Evolutionary conservation across 805 yeast genomes (phyloP), one percentile per base, ranked within the genome.

Genomic region (Kodamaea laetipori): DNA sequence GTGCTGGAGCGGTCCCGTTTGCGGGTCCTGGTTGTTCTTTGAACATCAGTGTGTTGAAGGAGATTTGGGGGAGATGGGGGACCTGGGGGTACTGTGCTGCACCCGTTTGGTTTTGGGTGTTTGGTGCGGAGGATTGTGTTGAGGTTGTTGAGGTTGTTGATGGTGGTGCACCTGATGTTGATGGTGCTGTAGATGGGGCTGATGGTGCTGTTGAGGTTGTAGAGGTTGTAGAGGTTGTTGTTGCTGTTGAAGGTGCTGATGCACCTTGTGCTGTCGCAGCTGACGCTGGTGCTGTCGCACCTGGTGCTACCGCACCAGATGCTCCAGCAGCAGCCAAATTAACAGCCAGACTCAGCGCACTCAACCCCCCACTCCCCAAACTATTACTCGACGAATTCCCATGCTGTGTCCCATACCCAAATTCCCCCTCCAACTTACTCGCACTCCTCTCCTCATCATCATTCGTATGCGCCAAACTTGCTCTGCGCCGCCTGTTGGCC

Each of bases 401-500:
- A 33, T 30, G 41, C 21, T 38, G 41, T 4, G 38, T 27, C 6
- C 28, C 30, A 15, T 21, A 7, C n/a, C n/a, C n/a, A 21, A 21
- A 21, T 15, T 30, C 34, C 10, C 34, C 34, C 18, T 30, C 34
- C 25, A 12, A 15, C 13, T n/a, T 39, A 28, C 24, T 6, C 24
- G 24, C 24, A n/a, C n/a, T n/a, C 24, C 8, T 21, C 24, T 15
- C 17, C 7, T 43, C 46, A 11, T 43, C 50, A 7, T 39, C 49
- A 30, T 28, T 41, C 19, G 53, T 47, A 6, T 53, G 52, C 18
- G 52, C 51, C 36, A 44, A 39, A 16, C 57, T 55, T 6, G 71
- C 70, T 50, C 89, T 69, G 55, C 94, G 76, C 48, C 96, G 71
- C 47, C 95, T 73, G 60, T 86, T 88, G 10, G 95, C 92, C 6